Percentiles rank a stretch among this genome's conserved stretches.
Conservation (phyloP, 1,139 yeast species). For the Protomyces pachydermus region DNA sequence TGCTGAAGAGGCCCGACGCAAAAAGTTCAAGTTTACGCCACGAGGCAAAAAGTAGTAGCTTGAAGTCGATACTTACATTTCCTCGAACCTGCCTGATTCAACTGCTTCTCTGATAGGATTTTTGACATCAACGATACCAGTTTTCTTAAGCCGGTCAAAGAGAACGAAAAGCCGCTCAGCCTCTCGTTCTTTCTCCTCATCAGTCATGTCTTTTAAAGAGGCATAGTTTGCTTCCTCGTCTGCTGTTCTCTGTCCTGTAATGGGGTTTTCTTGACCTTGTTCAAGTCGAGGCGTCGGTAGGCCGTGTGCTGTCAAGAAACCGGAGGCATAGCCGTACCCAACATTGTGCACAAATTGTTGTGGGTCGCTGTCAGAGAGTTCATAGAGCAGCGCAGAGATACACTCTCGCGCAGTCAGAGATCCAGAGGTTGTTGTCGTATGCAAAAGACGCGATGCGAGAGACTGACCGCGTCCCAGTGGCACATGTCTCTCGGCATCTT, state of each 20-base stretch:
- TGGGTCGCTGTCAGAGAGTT: constrained; percentile 28
- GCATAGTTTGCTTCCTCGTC: constrained; percentile 28
- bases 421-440: constrained; percentile 17
- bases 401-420: constrained; percentile 22
- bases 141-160: constrained; percentile 45
- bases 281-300: constrained; percentile 33
- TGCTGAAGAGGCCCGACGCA: background rate
- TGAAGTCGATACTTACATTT: constrained; percentile 9
- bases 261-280: constrained; percentile 34
- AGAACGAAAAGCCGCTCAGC: constrained; percentile 50
- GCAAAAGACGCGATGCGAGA: constrained; percentile 29
- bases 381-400: constrained; percentile 29
- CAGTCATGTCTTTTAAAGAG: constrained; percentile 42
- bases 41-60: background rate
- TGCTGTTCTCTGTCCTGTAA: constrained; percentile 37
- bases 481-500: constrained; percentile 27
- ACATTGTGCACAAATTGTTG: constrained; percentile 35
- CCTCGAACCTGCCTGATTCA: constrained; percentile 33
- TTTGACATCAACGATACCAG: constrained; percentile 47
- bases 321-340: constrained; percentile 38
- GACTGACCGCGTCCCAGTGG: constrained; percentile 31
- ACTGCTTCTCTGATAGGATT: constrained; percentile 40
- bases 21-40: constrained; percentile 19
- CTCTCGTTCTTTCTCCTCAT: constrained; percentile 53
- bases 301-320: constrained; percentile 36